These are phyloP conservation scores for Tylopilus sp. DNA, from an alignment of 768 basidiomycete species.

Conservation along the genomic window DNA sequence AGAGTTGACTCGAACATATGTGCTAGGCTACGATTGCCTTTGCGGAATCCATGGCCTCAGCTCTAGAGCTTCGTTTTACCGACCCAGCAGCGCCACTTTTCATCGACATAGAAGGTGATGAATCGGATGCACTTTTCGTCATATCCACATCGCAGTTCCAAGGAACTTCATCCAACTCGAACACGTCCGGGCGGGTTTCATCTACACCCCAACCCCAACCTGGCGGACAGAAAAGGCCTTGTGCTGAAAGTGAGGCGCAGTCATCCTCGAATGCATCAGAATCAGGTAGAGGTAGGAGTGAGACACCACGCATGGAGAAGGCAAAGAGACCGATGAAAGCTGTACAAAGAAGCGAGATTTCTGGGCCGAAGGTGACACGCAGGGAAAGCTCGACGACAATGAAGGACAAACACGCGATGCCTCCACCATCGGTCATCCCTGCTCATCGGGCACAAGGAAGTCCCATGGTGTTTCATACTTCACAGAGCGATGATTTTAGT, in stretches of 20 bases:
- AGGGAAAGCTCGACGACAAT: slow-evolving; percentile 13
- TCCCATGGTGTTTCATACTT: slow-evolving; percentile 12
- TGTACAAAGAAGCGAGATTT: slow-evolving; percentile 29
- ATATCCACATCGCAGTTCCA: slow-evolving; percentile 72
- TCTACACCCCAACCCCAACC: slow-evolving; percentile 16
- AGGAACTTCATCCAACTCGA: slow-evolving; percentile 22
- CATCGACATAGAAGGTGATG: slow-evolving; percentile 71
- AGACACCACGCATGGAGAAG: slow-evolving; percentile 46
- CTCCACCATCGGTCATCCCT: slow-evolving; percentile 32
- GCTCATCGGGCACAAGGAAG: slow-evolving; percentile 12
- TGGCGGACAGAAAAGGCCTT: slow-evolving; percentile 20
- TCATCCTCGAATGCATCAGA: slow-evolving; percentile 28
- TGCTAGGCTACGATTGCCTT: slow-evolving; percentile 73
- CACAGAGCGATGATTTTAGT: slow-evolving; percentile 18
- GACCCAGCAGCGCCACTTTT: slow-evolving; percentile 72
- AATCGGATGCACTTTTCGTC: slow-evolving; percentile 63
- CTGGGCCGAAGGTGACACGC: slow-evolving; percentile 2
- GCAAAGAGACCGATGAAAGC: slow-evolving; percentile 37
- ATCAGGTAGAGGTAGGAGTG: slow-evolving; percentile 18
- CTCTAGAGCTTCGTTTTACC: slow-evolving; percentile 73
- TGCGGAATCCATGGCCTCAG: slow-evolving; percentile 64
- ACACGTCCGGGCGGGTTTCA: slow-evolving; percentile 9
- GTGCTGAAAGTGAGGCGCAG: slow-evolving; percentile 21
- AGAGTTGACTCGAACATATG: neutral
- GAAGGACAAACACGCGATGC: slow-evolving; percentile 35